phyloP scores from a whole-genome alignment of 2,329 filamentous ascomycete genomes.

The Tolypocladium endophyticum region DNA sequence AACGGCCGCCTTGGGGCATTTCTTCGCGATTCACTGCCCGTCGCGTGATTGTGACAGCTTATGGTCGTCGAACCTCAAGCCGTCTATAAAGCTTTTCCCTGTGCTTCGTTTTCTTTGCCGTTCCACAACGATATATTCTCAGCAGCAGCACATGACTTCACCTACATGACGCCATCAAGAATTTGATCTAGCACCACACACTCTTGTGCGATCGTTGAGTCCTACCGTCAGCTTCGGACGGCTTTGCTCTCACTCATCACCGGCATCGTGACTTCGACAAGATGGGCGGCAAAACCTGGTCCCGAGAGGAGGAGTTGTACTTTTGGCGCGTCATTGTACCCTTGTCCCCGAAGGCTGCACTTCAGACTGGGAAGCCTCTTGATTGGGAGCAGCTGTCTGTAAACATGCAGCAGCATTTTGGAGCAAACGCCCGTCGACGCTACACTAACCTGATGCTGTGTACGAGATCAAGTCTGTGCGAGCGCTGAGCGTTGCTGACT shows the following conservation, averaged over 20 bases:
- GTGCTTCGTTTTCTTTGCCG: neutral
- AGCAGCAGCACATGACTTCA: neutral
- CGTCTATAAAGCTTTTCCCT: neutral
- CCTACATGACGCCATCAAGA: neutral
- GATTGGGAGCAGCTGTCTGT: conserved; percentile 27
- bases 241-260: neutral
- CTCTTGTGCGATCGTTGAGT: neutral
- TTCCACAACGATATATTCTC: neutral
- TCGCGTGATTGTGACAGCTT: neutral
- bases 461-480: conserved; percentile 15
- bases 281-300: conserved; percentile 44
- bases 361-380: conserved; percentile 2
- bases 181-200: neutral
- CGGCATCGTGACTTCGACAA: conserved; percentile 1
- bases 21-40: neutral
- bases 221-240: neutral
- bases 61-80: neutral
- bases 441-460: conserved; percentile 30
- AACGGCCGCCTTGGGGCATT: neutral
- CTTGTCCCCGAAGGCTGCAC: conserved; percentile 22
- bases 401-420: conserved; percentile 27
- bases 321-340: conserved; percentile 35
- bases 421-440: conserved; percentile 20
- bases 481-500: conserved; percentile 3
- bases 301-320: conserved; percentile 32